These are phyloP conservation scores for Pseudogymnoascus pannorum DNA, from an alignment of 2,329 filamentous ascomycete genomes.

Conservation along the genomic window DNA sequence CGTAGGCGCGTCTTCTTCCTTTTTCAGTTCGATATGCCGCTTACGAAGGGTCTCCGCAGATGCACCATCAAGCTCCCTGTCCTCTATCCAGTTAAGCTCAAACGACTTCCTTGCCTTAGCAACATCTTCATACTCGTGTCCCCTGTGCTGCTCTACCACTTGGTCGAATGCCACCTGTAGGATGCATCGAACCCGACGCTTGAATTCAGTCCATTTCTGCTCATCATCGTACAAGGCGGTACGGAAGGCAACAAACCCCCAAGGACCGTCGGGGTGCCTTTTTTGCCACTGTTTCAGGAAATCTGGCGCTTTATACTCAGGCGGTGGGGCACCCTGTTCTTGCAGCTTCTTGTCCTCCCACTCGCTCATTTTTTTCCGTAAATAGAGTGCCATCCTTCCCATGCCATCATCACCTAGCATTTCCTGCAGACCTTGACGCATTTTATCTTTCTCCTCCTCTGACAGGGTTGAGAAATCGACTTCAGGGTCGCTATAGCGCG, in stretches of 20 bases:
- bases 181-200: slow-evolving; percentile 9
- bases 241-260: slow-evolving; percentile 17
- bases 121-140: slow-evolving; percentile 12
- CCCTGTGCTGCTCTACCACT: slow-evolving; percentile 9
- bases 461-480: background rate
- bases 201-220: slow-evolving; percentile 12
- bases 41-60: slow-evolving; percentile 9
- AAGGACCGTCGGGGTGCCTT: background rate
- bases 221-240: slow-evolving; percentile 12
- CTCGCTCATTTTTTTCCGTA: background rate
- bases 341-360: background rate
- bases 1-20: background rate
- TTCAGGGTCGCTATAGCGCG: background rate
- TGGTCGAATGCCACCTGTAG: slow-evolving; percentile 13
- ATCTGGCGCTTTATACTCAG: background rate
- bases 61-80: slow-evolving; percentile 6
- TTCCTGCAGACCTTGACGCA: background rate
- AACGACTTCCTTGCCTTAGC: slow-evolving; percentile 13
- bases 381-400: background rate
- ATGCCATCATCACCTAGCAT: background rate
- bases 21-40: slow-evolving; percentile 4
- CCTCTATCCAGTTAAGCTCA: slow-evolving; percentile 17
- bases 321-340: background rate
- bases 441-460: background rate
- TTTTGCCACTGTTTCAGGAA: slow-evolving; percentile 1